These are phyloP conservation scores for Trichoderma sp. DNA, from an alignment of 2,329 filamentous ascomycete species.

Conservation along the genomic window DNA sequence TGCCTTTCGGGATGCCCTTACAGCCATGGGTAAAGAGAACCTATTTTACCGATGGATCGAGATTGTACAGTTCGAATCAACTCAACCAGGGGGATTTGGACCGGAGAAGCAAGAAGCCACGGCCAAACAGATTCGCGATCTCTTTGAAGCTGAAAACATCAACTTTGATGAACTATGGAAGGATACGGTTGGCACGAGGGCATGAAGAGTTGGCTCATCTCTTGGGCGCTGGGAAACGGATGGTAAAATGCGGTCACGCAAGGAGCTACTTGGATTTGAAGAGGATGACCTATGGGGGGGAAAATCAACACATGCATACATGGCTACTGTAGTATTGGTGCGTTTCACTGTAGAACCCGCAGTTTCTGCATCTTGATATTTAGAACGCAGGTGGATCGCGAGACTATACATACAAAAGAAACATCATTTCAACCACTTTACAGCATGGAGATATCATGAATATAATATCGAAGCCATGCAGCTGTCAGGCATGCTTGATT, in stretches of 20 bases:
- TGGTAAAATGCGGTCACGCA: neutral
- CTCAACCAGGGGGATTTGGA: constrained; percentile 73
- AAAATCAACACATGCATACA: neutral
- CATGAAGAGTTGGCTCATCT: neutral
- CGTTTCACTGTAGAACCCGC: neutral
- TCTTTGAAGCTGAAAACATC: constrained; percentile 73
- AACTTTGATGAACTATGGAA: constrained; percentile 80
- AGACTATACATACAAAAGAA: neutral
- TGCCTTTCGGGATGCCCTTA: constrained; percentile 72
- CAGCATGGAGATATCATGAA: neutral
- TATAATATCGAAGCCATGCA: neutral
- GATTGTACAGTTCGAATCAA: constrained; percentile 83
- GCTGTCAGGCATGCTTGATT: neutral
- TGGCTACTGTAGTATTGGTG: neutral
- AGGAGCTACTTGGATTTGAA: neutral
- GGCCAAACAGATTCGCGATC: constrained; percentile 68
- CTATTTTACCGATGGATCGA: constrained; percentile 93
- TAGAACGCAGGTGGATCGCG: neutral
- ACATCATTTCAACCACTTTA: neutral
- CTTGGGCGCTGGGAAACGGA: neutral
- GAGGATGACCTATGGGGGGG: neutral
- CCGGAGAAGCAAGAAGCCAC: constrained; percentile 68
- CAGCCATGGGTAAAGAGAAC: constrained; percentile 75
- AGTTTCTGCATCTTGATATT: neutral
- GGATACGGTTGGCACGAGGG: constrained; percentile 50